phyloP scores from a whole-genome alignment of 2,329 filamentous ascomycete genomes.

The Mycosphaerella sp. region DNA sequence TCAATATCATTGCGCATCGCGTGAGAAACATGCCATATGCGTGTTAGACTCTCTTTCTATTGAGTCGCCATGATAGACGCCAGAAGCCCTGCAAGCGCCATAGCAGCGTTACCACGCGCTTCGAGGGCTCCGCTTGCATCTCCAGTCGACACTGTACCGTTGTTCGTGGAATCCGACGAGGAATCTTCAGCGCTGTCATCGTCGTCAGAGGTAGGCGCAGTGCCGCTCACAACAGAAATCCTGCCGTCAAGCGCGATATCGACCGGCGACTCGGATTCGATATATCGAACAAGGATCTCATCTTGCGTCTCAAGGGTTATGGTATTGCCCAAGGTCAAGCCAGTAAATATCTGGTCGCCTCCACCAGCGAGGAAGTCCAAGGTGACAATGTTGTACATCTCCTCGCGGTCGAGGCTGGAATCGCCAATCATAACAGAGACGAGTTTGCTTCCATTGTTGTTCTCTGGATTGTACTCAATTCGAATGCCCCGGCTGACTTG shows the following conservation, averaged over 20 bases:
- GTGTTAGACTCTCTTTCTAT: background rate
- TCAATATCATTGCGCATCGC: no score
- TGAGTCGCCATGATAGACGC: background rate
- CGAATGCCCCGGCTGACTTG: constrained; percentile 55
- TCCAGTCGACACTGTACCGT: background rate
- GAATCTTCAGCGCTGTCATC: constrained; percentile 1
- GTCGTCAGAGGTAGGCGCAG: constrained; percentile 2
- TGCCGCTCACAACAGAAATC: constrained; percentile 35
- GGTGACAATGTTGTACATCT: constrained; percentile 54
- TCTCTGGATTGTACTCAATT: constrained; percentile 52
- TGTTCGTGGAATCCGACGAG: background rate
- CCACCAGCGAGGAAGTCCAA: constrained; percentile 58
- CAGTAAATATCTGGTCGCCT: constrained; percentile 56
- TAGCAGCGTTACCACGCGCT: background rate
- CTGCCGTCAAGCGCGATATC: constrained; percentile 47
- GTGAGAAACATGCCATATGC: no score
- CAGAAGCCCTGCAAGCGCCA: background rate
- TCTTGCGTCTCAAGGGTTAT: constrained; percentile 50
- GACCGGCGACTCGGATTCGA: constrained; percentile 46
- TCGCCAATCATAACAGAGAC: constrained; percentile 49
- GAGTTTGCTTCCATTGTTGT: constrained; percentile 47
- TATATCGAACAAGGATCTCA: constrained; percentile 49
- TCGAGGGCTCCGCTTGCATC: background rate
- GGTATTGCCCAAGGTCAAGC: constrained; percentile 31
- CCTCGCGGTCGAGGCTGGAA: constrained; percentile 42